A percentile compares a stretch with the other conserved stretches of the same genome.
phyloP scores from a whole-genome alignment of 2,329 filamentous ascomycete genomes.

The Hypomyces perniciosus region DNA sequence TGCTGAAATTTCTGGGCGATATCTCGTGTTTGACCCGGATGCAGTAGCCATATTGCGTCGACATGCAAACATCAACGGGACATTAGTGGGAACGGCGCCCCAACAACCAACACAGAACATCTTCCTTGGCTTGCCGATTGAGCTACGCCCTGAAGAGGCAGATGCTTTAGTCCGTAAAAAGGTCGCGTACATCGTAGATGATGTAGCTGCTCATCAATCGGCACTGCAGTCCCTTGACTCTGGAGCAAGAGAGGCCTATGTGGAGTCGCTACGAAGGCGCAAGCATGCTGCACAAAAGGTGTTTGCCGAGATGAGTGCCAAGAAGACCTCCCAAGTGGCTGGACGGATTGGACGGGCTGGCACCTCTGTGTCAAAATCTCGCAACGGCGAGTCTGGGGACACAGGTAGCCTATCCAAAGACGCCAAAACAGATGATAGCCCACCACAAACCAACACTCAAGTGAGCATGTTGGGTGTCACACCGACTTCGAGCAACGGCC shows the following conservation, averaged over 20 bases:
- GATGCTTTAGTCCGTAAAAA: slow-evolving; percentile 71
- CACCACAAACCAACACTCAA: slow-evolving; percentile 3
- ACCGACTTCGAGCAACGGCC: slow-evolving; percentile 29
- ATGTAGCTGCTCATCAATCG: slow-evolving; percentile 62
- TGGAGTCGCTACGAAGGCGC: slow-evolving; percentile 48
- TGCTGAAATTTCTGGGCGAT: slow-evolving; percentile 71
- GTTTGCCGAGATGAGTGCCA: slow-evolving; percentile 34
- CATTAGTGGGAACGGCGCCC: slow-evolving; percentile 80
- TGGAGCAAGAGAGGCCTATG: slow-evolving; percentile 55
- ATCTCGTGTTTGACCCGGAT: slow-evolving; percentile 84
- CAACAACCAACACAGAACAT: slow-evolving; percentile 93
- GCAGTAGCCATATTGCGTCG: slow-evolving; percentile 72
- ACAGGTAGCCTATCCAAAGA: background rate
- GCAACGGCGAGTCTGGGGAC: background rate
- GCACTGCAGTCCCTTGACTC: slow-evolving; percentile 53
- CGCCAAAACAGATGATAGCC: background rate
- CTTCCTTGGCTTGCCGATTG: slow-evolving; percentile 81
- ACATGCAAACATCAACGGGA: slow-evolving; percentile 76
- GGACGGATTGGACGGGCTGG: slow-evolving; percentile 3
- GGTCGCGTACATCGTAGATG: slow-evolving; percentile 75
- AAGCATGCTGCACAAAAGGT: slow-evolving; percentile 37
- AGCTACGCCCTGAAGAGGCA: slow-evolving; percentile 88
- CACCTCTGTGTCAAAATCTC: background rate
- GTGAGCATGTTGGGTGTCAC: slow-evolving; percentile 27
- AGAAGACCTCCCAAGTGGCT: slow-evolving; percentile 27